Evolutionary conservation across 148 eudicot genomes (phyloP).

Genomic region (Simmondsia chinensis): DNA sequence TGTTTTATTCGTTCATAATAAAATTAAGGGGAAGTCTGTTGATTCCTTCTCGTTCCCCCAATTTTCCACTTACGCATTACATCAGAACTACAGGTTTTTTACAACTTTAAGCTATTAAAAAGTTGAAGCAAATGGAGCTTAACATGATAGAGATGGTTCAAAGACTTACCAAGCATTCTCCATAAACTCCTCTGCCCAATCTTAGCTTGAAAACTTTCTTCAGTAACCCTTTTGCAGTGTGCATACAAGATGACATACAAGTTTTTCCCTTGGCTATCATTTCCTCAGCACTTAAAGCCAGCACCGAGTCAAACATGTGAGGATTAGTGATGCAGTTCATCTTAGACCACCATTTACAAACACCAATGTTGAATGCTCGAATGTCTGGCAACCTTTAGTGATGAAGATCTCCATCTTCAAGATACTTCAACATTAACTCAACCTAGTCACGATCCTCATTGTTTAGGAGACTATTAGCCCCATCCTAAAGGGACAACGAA

Average conservation of each 20-base stretch:
- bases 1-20: too few relatives aligned
- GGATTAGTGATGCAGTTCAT: conserved; percentile 69
- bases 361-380: conserved; percentile 52
- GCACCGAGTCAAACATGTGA: conserved; percentile 68
- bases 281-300: conserved; percentile 36
- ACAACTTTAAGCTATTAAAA: too few relatives aligned
- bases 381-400: conserved; percentile 54
- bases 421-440: conserved; percentile 48
- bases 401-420: conserved; percentile 77
- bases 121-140: too few relatives aligned
- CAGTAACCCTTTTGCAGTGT: conserved; percentile 38
- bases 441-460: conserved; percentile 35
- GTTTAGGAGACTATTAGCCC: conserved; percentile 27
- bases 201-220: conserved; percentile 53
- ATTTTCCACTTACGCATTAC: too few relatives aligned
- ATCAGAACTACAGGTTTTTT: too few relatives aligned
- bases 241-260: conserved; percentile 27
- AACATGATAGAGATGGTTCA: too few relatives aligned
- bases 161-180: conserved; percentile 75
- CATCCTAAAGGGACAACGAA: conserved; percentile 63
- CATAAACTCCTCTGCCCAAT: conserved; percentile 75
- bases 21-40: too few relatives aligned
- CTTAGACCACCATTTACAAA: conserved; percentile 52
- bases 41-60: too few relatives aligned
- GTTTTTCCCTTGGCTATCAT: conserved; percentile 46